Conservation (phyloP, 306 rosid species). For the Datisca glomerata region DNA sequence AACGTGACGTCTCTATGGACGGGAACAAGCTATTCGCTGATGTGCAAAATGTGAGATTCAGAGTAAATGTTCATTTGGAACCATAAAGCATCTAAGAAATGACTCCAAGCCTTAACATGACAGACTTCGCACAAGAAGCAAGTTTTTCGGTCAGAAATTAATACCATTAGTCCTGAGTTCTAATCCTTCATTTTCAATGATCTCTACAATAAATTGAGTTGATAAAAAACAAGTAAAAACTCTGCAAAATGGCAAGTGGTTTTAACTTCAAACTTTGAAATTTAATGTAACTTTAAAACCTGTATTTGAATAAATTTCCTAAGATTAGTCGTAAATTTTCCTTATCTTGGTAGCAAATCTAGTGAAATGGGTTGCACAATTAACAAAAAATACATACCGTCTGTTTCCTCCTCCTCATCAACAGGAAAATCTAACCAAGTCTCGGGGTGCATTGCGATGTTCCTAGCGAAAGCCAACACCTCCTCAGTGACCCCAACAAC, state of each 20-base stretch:
- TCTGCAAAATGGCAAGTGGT: background rate
- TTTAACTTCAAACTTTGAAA: background rate
- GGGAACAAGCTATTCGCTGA: too few relatives aligned
- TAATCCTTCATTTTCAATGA: too few relatives aligned
- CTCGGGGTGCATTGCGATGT: constrained; percentile 97
- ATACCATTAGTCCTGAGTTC: too few relatives aligned
- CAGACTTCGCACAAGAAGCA: too few relatives aligned
- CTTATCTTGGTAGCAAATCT: background rate
- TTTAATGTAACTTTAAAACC: background rate
- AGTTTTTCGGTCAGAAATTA: too few relatives aligned
- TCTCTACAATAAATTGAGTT: too few relatives aligned
- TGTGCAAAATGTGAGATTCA: too few relatives aligned
- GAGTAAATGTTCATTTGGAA: too few relatives aligned
- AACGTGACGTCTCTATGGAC: too few relatives aligned
- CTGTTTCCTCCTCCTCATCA: constrained; percentile 77
- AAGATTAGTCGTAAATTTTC: background rate
- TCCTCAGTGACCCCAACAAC: constrained; percentile 77
- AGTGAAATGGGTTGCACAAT: background rate
- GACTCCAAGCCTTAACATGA: too few relatives aligned
- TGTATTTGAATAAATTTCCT: background rate
- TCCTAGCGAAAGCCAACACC: constrained; percentile 67
- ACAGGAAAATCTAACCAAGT: constrained; percentile 96
- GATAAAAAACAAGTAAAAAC: background rate
- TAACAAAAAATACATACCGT: constrained; percentile 31
- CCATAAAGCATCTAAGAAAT: too few relatives aligned